Base-by-base conservation (phyloP, 2,329 filamentous ascomycete species). In the Seiridium cupressi region DNA sequence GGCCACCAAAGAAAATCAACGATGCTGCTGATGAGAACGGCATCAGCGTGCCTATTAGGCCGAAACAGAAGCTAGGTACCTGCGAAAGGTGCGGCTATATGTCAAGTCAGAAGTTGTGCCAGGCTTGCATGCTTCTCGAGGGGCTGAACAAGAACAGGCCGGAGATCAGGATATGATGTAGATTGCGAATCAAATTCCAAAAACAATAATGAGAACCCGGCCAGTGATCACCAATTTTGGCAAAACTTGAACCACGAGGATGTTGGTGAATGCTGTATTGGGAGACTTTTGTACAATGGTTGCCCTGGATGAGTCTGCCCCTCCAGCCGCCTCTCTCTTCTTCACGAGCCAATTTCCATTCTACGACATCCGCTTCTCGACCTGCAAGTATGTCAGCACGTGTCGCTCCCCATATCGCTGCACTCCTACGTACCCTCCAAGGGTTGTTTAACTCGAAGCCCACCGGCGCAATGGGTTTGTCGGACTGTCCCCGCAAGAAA, bases 71-170 rank as follows among this genome's bases (percentile, higher is more conserved):
- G 11, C 84, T 97, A 66, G 92, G 94, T 1, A 89, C 88, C 64
- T 99, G 95, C 71, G 86, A 89, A 69, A 89, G 86, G 57, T 99
- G 95, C 68, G 95, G 95, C 11, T 99, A 98, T 73, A 90, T 99
- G 75, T 97, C 95, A 2, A 97, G 93, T 68, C 95, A 99, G 74
- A 85, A 86, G 36, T 86, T 97, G 44, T 99, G 95, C 76, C 96
- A 99, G 76, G 95, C 95, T 0, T 99, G 95, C 73, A 89, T 88
- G 63, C 79, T 99, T 49, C 83, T 99, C 3, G 93, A 98, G 68
- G 92, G 90, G 0, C 75, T 99, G 53, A 99, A 99, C 72, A 97
- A 95, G 76, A 89, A 88, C 65, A 78, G 85, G 61, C 77, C 84
- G 60, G 79, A 85, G 66, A 84, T 88, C 63, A 72, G 77, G 68